Conservation (phyloP, 495 filamentous ascomycete genomes). For the Aspergillus homomorphus region DNA sequence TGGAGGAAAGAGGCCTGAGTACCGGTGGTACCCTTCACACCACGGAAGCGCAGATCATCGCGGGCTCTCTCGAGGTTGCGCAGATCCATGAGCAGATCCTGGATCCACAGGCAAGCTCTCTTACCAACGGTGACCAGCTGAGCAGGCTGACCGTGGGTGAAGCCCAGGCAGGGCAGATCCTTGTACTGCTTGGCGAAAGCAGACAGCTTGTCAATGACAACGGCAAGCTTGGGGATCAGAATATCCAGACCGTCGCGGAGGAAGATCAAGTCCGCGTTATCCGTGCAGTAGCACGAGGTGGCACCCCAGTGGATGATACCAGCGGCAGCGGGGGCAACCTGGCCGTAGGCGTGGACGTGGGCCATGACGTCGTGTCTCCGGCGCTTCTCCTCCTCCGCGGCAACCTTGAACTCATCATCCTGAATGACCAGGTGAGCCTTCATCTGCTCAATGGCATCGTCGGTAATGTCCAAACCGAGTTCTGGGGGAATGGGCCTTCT, state of each 20-base stretch:
- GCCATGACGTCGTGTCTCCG: conserved; percentile 70
- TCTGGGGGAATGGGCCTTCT: conserved; percentile 25
- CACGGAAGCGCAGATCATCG: conserved; percentile 75
- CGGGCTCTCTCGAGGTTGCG: conserved; percentile 73
- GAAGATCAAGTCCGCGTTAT: conserved; percentile 89
- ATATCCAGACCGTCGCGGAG: conserved; percentile 71
- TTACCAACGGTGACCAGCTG: conserved; percentile 81
- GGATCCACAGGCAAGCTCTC: conserved; percentile 74
- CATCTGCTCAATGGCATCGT: conserved; percentile 75
- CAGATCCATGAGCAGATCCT: conserved; percentile 86
- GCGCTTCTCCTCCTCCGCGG: conserved; percentile 75
- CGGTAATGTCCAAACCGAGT: conserved; percentile 56
- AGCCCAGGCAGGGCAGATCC: conserved; percentile 60
- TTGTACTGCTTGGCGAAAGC: conserved; percentile 77
- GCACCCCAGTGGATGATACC: conserved; percentile 85
- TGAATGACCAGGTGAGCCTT: conserved; percentile 64
- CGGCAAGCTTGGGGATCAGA: conserved; percentile 80
- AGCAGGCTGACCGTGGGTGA: conserved; percentile 82
- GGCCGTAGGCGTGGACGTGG: conserved; percentile 72
- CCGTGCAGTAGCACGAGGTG: conserved; percentile 66
- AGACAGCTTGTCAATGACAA: conserved; percentile 75
- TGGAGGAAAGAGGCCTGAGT: conserved; percentile 77
- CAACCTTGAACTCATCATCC: conserved; percentile 76
- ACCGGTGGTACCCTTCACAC: conserved; percentile 76
- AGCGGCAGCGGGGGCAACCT: conserved; percentile 74